Evolutionary conservation across 1,139 yeast species (phyloP).

Genomic region (Geotrichum phurueaensis): DNA sequence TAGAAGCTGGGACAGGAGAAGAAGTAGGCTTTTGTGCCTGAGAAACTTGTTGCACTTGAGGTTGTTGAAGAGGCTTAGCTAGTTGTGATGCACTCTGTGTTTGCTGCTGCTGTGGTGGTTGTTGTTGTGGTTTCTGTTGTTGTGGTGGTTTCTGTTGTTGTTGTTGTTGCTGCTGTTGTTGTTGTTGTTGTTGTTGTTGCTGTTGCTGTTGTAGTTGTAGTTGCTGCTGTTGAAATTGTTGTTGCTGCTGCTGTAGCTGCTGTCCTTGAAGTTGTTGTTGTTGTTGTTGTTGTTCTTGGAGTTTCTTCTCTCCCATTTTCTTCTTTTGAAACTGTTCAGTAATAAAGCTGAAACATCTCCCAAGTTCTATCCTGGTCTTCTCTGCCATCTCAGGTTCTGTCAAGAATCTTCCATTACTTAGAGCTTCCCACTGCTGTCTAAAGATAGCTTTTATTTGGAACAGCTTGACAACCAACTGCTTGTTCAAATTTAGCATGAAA

Average conservation of each 20-base stretch:
- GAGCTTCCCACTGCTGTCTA: conserved; percentile 63
- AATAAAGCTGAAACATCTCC: conserved; percentile 68
- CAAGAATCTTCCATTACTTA: conserved; percentile 56
- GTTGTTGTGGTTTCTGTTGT: neutral
- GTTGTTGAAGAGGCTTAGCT: neutral
- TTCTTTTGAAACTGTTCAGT: conserved; percentile 43
- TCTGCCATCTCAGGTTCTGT: conserved; percentile 66
- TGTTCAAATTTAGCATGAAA: conserved; percentile 64
- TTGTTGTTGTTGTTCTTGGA: neutral
- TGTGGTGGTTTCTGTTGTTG: neutral
- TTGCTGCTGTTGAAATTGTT: neutral
- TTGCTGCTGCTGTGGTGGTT: neutral
- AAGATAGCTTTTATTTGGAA: conserved; percentile 76
- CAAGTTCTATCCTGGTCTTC: conserved; percentile 64
- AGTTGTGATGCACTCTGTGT: conserved; percentile 2
- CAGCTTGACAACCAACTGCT: conserved; percentile 67
- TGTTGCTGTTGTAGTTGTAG: neutral
- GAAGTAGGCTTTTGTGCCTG: neutral
- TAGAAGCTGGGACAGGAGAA: neutral
- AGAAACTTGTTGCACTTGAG: neutral
- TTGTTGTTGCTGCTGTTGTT: neutral
- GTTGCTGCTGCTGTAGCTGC: neutral
- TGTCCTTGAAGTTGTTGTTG: neutral
- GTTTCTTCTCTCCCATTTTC: neutral
- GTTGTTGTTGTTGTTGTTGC: neutral